A percentile compares a stretch with the other conserved stretches of the same genome.
phyloP scores from a whole-genome alignment of 768 basidiomycete species.

The Mycena haematopus region DNA sequence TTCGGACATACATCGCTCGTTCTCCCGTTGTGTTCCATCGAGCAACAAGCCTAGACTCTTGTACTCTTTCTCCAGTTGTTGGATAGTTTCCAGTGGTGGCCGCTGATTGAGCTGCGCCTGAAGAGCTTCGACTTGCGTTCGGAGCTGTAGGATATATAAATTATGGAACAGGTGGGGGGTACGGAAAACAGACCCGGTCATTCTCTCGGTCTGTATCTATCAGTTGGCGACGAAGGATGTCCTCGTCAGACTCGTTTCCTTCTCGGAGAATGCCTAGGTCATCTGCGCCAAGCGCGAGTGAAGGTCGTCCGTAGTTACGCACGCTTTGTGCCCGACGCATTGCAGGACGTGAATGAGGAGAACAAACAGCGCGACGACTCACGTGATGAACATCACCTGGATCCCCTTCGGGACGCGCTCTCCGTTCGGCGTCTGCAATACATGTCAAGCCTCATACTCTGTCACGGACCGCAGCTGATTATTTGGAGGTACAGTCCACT shows the following conservation, averaged over 20 bases:
- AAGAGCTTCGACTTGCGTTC: constrained; percentile 64
- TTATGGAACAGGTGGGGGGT: not conserved
- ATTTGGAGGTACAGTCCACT: no score
- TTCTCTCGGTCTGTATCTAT: constrained; percentile 74
- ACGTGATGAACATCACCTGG: not conserved
- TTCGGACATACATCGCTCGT: constrained; percentile 84
- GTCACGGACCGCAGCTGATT: no score
- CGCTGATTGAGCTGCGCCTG: constrained; percentile 71
- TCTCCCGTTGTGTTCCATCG: constrained; percentile 84
- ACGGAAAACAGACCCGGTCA: constrained; percentile 57
- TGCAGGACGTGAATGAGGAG: not conserved
- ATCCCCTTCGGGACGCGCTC: no score
- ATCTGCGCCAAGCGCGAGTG: constrained; percentile 55
- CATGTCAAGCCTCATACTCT: no score
- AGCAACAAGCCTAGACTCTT: constrained; percentile 77
- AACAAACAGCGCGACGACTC: constrained; percentile 13
- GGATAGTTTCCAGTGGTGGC: constrained; percentile 71
- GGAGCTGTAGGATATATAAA: constrained; percentile 50
- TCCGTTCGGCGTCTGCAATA: no score
- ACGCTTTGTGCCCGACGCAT: constrained; percentile 74
- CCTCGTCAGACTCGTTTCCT: constrained; percentile 63
- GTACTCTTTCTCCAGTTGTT: constrained; percentile 73
- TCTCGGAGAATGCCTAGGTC: constrained; percentile 70
- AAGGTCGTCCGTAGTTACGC: constrained; percentile 60
- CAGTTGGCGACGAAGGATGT: constrained; percentile 65